phyloP scores from a whole-genome alignment of 768 basidiomycete genomes.

The Chlorophyllum brunneum region DNA sequence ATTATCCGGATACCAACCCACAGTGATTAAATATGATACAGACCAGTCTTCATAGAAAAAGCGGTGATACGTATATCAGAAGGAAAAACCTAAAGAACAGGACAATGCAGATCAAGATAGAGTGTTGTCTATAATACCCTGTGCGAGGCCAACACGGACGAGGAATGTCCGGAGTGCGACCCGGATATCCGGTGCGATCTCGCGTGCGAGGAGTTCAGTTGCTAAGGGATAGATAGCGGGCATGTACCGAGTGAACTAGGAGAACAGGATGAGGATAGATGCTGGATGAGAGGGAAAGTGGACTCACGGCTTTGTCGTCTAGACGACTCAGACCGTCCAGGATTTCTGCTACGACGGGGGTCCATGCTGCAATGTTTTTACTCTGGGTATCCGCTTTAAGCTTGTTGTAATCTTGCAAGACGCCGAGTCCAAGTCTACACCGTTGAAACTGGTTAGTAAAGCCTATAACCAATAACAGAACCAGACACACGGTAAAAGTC shows the following conservation, averaged over 20 bases:
- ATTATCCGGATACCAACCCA: neutral
- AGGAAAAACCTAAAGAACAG: neutral
- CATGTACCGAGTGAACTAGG: constrained; percentile 85
- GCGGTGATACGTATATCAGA: no score
- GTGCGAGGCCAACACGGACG: constrained; percentile 68
- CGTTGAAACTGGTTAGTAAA: constrained; percentile 8
- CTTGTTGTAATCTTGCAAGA: constrained; percentile 88
- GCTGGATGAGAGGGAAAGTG: neutral
- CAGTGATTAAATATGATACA: constrained; percentile 31
- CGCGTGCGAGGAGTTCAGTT: constrained; percentile 80
- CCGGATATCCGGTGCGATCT: constrained; percentile 80
- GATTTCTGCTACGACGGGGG: constrained; percentile 96
- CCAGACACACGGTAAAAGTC: constrained; percentile 61
- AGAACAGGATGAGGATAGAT: constrained; percentile 8
- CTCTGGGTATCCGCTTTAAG: constrained; percentile 87
- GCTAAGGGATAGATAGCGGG: constrained; percentile 88
- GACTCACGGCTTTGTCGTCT: constrained; percentile 85
- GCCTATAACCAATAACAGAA: neutral
- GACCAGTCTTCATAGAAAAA: constrained; percentile 24
- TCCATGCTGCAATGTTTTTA: constrained; percentile 96
- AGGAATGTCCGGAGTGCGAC: constrained; percentile 77
- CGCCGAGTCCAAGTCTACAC: constrained; percentile 76
- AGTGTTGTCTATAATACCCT: constrained; percentile 65
- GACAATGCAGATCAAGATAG: constrained; percentile 22
- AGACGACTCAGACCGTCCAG: constrained; percentile 86